These are phyloP conservation scores for Candida endomychidarum DNA, from an alignment of 805 yeast species.

Conservation along the genomic window DNA sequence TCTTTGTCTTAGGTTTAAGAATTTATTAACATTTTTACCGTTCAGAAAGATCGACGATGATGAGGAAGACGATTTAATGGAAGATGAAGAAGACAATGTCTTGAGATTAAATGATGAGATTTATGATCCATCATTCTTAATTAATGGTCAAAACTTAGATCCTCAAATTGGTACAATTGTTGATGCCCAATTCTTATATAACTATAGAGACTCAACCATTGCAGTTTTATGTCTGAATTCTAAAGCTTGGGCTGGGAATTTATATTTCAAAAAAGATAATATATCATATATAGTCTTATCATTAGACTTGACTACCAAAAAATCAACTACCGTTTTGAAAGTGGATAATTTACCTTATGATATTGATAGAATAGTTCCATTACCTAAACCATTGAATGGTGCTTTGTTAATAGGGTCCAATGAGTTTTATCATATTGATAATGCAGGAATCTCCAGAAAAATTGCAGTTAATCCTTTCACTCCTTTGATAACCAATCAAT, in stretches of 20 bases:
- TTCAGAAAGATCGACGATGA: slow-evolving; percentile 48
- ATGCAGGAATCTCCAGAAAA: slow-evolving; percentile 67
- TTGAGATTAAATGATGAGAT: slow-evolving; percentile 19
- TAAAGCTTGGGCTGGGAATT: slow-evolving; percentile 77
- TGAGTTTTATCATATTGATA: slow-evolving; percentile 74
- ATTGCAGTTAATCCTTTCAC: slow-evolving; percentile 61
- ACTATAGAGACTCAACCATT: slow-evolving; percentile 80
- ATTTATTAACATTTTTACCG: slow-evolving; percentile 71
- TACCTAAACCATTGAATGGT: slow-evolving; percentile 69
- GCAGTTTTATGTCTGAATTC: slow-evolving; percentile 58
- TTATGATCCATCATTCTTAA: slow-evolving; percentile 55
- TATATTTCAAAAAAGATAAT: slow-evolving; percentile 62
- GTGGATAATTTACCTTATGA: slow-evolving; percentile 74
- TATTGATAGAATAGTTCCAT: slow-evolving; percentile 59
- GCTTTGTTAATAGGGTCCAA: slow-evolving; percentile 70
- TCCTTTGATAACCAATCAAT: slow-evolving; percentile 32
- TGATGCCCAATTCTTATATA: slow-evolving; percentile 69
- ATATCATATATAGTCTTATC: slow-evolving; percentile 63
- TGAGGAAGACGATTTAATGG: slow-evolving; percentile 25
- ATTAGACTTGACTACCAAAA: slow-evolving; percentile 55
- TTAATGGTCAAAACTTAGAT: slow-evolving; percentile 58
- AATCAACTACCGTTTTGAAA: slow-evolving; percentile 67
- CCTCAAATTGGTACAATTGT: slow-evolving; percentile 59
- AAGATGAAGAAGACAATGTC: slow-evolving; percentile 5
- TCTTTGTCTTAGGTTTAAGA: slow-evolving; percentile 61